Evolutionary conservation across 495 filamentous ascomycete genomes (phyloP), one percentile per base, ranked within the genome.

Genomic region (Daldinia loculata): DNA sequence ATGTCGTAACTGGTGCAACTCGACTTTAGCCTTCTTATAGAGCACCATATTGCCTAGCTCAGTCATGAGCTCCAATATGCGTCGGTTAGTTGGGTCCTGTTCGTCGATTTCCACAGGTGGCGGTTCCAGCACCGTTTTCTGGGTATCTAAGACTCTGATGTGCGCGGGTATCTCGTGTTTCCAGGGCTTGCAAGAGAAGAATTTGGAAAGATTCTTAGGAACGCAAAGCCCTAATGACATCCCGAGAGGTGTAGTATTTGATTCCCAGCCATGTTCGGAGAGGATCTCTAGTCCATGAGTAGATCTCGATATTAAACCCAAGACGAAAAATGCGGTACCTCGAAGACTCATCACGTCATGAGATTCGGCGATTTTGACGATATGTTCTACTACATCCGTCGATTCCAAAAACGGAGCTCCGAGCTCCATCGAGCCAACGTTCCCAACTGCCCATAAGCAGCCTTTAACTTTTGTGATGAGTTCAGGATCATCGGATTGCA

Each of bases 361-460:
- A 66, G 82, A 83, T 74, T 96, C 89, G 2, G 95, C 96, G 76
- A 99, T 97, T 71, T 86, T 82, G 59, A 98, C 88, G 50, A 98
- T 93, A 63, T 89, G 86, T 75, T 89, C 86, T 27, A 98, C 92
- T 30, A 98, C 92, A 64, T 97, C 92, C 48, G 89, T 89, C 60
- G 90, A 90, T 76, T 95, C 93, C 3, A 99, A 84, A 79, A 99
- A 99, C 0, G 93, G 92, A 0, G 94, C 95, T 2, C 96, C 95
- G 32, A 98, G 88, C 72, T 97, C 94, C 96, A 99, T 99, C 3
- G 93, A 97, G 0, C 95, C 95, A 52, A 99, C 93, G 75, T 99
- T 99, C 27, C 96, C 95, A 8, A 99, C 93, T 0, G 95, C 95
- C 95, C 95, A 99, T 19, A 99, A 85, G 75, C 93, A 97, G 29